Evolutionary conservation across 2,329 filamentous ascomycete genomes (phyloP).

Genomic region (Cordyceps farinosa): DNA sequence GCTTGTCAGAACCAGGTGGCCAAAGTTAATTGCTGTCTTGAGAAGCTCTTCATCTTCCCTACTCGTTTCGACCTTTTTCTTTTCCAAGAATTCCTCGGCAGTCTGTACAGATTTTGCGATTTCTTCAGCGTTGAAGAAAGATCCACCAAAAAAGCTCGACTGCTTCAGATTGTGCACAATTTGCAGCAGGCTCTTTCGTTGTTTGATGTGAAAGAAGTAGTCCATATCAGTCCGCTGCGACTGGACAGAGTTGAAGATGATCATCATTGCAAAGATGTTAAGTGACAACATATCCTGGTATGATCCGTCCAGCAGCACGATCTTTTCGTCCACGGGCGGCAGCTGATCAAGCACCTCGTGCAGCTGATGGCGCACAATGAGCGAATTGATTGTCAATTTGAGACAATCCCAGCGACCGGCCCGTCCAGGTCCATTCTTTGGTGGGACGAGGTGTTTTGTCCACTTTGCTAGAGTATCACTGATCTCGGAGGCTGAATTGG

Average conservation of each 20-base stretch:
- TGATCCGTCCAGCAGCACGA: constrained; percentile 73
- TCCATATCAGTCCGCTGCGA: constrained; percentile 80
- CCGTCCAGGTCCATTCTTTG: constrained; percentile 47
- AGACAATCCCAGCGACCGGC: constrained; percentile 61
- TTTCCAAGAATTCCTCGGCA: constrained; percentile 63
- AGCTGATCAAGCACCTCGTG: constrained; percentile 67
- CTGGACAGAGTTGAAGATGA: constrained; percentile 82
- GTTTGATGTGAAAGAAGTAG: constrained; percentile 82
- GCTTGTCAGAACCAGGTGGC: constrained; percentile 57
- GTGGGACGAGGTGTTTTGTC: constrained; percentile 66
- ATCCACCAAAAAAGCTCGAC: constrained; percentile 80
- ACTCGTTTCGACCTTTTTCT: constrained; percentile 57
- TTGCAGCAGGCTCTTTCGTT: constrained; percentile 61
- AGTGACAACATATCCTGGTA: constrained; percentile 80
- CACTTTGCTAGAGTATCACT: constrained; percentile 63
- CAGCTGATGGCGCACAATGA: constrained; percentile 77
- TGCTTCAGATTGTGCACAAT: constrained; percentile 77
- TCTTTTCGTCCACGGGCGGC: constrained; percentile 67
- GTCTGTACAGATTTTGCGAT: constrained; percentile 62
- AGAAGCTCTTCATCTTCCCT: constrained; percentile 59
- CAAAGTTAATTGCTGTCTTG: constrained; percentile 60
- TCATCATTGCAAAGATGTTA: constrained; percentile 80
- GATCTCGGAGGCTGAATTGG: constrained; percentile 51
- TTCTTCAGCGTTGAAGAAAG: constrained; percentile 64
- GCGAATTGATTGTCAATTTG: constrained; percentile 64